phyloP scores from a whole-genome alignment of 805 yeast genomes.

The Kodamaea neixiangensis region DNA sequence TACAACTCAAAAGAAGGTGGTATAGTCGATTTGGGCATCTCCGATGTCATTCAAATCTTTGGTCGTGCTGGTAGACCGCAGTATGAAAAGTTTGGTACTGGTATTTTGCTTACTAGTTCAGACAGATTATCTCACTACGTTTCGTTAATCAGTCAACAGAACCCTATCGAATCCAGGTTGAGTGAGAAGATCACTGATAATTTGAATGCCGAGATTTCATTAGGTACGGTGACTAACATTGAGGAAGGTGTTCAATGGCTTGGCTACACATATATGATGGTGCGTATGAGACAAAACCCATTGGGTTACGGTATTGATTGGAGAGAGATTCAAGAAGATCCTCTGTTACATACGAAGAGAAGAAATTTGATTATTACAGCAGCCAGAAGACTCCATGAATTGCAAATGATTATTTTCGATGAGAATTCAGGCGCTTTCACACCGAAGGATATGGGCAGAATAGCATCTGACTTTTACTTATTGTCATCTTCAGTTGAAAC shows the following conservation, averaged over 20 bases:
- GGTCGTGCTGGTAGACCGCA: slow-evolving; percentile 99
- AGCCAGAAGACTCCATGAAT: slow-evolving; percentile 76
- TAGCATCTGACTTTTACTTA: slow-evolving; percentile 91
- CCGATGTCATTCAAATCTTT: slow-evolving; percentile 96
- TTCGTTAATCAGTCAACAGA: slow-evolving; percentile 88
- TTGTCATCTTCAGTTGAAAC: slow-evolving; percentile 84
- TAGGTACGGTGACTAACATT: slow-evolving; percentile 92
- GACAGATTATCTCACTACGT: slow-evolving; percentile 87
- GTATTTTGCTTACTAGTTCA: slow-evolving; percentile 80
- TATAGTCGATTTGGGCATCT: slow-evolving; percentile 86
- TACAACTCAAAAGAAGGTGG: slow-evolving; percentile 96
- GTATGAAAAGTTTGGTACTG: slow-evolving; percentile 88
- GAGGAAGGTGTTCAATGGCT: slow-evolving; percentile 96
- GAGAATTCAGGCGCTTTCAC: slow-evolving; percentile 77
- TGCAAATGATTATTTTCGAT: slow-evolving; percentile 94
- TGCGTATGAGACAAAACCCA: slow-evolving; percentile 93
- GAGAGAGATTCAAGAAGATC: slow-evolving; percentile 83
- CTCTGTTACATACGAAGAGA: slow-evolving; percentile 70
- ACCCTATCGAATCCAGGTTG: slow-evolving; percentile 89
- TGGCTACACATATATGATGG: slow-evolving; percentile 94
- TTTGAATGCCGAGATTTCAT: slow-evolving; percentile 91
- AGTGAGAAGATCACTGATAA: slow-evolving; percentile 83
- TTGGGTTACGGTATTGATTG: slow-evolving; percentile 89
- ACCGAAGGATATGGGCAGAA: slow-evolving; percentile 88
- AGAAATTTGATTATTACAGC: slow-evolving; percentile 75